Evolutionary conservation across 2,329 filamentous ascomycete species (phyloP), one percentile per base, ranked within the genome.

Genomic region (Chalara sp.): DNA sequence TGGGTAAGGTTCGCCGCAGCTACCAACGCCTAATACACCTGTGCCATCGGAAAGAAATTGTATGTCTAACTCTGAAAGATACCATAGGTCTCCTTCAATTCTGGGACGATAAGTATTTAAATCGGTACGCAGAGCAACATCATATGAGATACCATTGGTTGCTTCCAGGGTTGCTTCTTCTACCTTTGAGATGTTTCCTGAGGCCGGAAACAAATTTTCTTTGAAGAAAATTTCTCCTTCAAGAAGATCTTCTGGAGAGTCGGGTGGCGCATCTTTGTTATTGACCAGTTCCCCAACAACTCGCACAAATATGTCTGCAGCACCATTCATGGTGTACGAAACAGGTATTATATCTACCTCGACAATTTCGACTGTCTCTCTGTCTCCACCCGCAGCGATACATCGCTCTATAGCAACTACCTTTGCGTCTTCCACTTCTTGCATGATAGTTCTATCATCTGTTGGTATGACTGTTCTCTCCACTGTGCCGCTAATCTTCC

Each of bases 21-120:
- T 80, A 21, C 80, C 81, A 0, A 78, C 81, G 2, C 79, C 80
- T 0, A 84, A 70, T 47, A 84, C 77, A 54, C 81, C 81, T 59
- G 79, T 81, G 1, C 81, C 80, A 6, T 71, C 76, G 1, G 76
- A 66, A 33, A 84, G 76, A 68, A 76, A 83, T 32, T 68, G 63
- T 4, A 83, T 67, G 59, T 84, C 81, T 0, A 75, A 76, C 58
- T 83, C 78, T 8, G 70, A 77, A 39, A 84, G 63, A 50, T 74
- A 73, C 81, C 81, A 84, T 12, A 73, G 61, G 7, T 78, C 71
- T n/a, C 72, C 67, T 37, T 65, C 67, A 1, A 79, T 72, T 0
- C 69, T 69, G 1, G 80, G 80, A 4, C 63, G 69, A 49, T 65
- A 65, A n/a, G 50, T 47, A 40, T 50, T 42, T 6, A 64, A 45